Conservation (phyloP, 176 grass and related monocot genomes). For the Microstegium vimineum region DNA sequence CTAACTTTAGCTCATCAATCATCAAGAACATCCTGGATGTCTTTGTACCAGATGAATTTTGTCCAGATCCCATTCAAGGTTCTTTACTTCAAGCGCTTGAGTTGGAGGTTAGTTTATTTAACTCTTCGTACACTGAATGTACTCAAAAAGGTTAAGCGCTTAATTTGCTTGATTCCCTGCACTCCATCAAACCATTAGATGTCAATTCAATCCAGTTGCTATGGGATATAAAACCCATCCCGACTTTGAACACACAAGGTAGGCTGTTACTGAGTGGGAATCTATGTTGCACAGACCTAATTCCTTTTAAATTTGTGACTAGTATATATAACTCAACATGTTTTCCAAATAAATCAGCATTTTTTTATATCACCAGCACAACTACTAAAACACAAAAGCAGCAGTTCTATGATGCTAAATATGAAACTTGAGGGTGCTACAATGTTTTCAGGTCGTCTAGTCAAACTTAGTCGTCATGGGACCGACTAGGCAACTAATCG, state of each 20-base stretch:
- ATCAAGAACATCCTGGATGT: constrained; percentile 66
- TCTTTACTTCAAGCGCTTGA: constrained; percentile 77
- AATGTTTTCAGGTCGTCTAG: no score
- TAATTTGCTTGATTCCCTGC: background rate
- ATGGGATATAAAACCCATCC: background rate
- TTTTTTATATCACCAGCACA: background rate
- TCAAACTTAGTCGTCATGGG: no score
- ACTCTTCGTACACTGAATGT: background rate
- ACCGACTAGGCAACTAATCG: no score
- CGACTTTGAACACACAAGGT: background rate
- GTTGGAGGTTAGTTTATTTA: constrained; percentile 62
- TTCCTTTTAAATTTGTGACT: background rate
- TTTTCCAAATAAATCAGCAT: background rate
- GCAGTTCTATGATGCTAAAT: background rate
- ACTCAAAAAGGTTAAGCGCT: background rate
- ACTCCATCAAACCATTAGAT: background rate
- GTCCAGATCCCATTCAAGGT: constrained; percentile 69
- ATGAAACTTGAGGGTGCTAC: background rate
- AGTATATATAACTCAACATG: background rate
- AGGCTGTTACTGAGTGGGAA: background rate
- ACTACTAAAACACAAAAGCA: background rate
- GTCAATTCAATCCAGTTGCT: background rate
- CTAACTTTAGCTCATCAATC: constrained; percentile 78
- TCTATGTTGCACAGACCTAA: background rate
- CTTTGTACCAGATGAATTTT: constrained; percentile 95